phyloP scores from a whole-genome alignment of 2,329 filamentous ascomycete genomes.

The Phyllosticta citribraziliensis region DNA sequence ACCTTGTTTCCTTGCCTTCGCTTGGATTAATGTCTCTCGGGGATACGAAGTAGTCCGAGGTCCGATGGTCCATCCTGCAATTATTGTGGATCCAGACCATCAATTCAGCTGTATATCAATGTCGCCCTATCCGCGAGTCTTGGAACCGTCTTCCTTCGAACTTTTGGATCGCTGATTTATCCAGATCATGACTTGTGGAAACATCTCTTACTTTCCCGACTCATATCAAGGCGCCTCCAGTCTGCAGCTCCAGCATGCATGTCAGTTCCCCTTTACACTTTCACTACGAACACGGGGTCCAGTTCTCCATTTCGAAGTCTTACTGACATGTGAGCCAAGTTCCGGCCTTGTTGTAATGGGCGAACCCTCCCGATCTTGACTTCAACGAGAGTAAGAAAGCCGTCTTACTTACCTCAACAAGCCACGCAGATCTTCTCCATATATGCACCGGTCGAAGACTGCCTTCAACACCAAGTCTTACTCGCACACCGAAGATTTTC shows the following conservation, averaged over 20 bases:
- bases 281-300: too few relatives aligned
- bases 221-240: neutral
- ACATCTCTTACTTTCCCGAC: neutral
- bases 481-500: neutral
- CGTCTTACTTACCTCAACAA: neutral
- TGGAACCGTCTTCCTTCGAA: neutral
- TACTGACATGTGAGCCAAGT: too few relatives aligned
- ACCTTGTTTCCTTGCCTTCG: neutral
- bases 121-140: neutral
- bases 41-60: neutral
- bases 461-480: too few relatives aligned
- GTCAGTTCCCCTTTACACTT: too few relatives aligned
- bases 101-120: neutral
- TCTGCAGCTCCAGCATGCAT: too few relatives aligned
- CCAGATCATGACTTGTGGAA: neutral
- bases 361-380: neutral
- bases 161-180: accelerated
- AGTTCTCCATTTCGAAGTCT: too few relatives aligned
- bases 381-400: neutral
- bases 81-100: neutral
- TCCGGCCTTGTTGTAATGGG: too few relatives aligned
- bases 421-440: neutral
- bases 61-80: neutral
- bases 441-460: too few relatives aligned
- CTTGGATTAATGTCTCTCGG: neutral